phyloP scores from a whole-genome alignment of 2,329 filamentous ascomycete genomes.

The Thielaviopsis punctulata region DNA sequence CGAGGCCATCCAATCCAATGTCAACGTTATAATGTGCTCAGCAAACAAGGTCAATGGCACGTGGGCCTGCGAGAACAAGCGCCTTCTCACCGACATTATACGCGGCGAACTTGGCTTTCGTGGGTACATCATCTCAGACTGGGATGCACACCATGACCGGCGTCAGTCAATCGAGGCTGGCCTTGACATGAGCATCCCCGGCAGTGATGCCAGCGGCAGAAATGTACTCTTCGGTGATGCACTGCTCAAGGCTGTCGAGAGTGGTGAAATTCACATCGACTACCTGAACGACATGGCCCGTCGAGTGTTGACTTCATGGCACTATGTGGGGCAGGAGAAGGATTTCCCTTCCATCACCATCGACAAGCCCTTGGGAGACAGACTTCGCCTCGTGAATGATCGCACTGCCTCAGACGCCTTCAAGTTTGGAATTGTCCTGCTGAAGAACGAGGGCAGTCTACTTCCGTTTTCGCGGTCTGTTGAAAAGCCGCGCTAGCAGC shows the following conservation, averaged over 20 bases:
- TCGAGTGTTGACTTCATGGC: slow-evolving; percentile 47
- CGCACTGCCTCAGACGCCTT: slow-evolving; percentile 38
- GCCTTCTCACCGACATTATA: slow-evolving; percentile 41
- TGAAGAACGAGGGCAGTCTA: slow-evolving; percentile 43
- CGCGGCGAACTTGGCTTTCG: slow-evolving; percentile 35
- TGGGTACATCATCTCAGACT: slow-evolving; percentile 36
- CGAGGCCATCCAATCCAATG: slow-evolving; percentile 48
- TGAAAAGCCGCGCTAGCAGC: slow-evolving; percentile 23
- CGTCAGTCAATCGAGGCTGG: slow-evolving; percentile 38
- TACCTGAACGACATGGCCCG: slow-evolving; percentile 50
- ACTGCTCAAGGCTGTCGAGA: slow-evolving; percentile 35
- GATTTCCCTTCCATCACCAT: slow-evolving; percentile 36
- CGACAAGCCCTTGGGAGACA: background rate
- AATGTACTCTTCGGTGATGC: slow-evolving; percentile 38
- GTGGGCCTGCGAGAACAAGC: slow-evolving; percentile 48
- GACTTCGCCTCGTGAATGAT: slow-evolving; percentile 18
- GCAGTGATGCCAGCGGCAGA: slow-evolving; percentile 38
- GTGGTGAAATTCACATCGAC: slow-evolving; percentile 37
- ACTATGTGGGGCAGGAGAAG: slow-evolving; percentile 34
- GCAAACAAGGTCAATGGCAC: slow-evolving; percentile 57
- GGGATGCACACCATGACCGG: background rate
- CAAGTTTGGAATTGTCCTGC: slow-evolving; percentile 42
- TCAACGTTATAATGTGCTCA: slow-evolving; percentile 52
- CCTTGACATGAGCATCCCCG: slow-evolving; percentile 71
- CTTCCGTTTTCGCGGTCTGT: slow-evolving; percentile 36